A percentile compares a stretch with the other conserved stretches of the same genome.
Evolutionary conservation across 139 green algal species (phyloP).

Genomic region (Pleodorina starrii): DNA sequence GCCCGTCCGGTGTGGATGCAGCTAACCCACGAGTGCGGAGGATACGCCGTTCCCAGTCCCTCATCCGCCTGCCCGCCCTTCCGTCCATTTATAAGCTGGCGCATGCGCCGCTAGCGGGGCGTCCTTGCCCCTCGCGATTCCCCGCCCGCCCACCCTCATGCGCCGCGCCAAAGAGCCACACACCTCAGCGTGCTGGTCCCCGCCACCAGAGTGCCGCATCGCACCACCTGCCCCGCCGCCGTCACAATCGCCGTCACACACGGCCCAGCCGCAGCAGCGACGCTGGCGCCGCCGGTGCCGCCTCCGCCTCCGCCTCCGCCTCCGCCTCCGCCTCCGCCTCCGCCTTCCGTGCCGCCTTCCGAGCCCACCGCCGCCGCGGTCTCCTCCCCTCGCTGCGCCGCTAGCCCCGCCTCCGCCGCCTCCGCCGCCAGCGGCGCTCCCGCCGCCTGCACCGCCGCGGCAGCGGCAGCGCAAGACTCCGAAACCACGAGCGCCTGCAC

Average conservation of each 20-base stretch:
- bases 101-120: too few species aligned
- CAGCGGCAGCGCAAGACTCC: not conserved
- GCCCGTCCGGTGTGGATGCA: too few species aligned
- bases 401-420: not conserved
- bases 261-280: not conserved
- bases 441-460: not conserved
- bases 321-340: not conserved
- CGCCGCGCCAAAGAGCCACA: too few species aligned
- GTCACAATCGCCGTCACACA: conserved; percentile 14
- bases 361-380: not conserved
- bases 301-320: not conserved
- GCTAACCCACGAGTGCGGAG: too few species aligned
- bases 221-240: conserved; percentile 36
- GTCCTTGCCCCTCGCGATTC: not conserved
- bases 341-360: too few species aligned
- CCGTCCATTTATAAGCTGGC: too few species aligned
- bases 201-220: not conserved
- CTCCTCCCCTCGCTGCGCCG: not conserved
- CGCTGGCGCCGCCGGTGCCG: not conserved
- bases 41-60: too few species aligned
- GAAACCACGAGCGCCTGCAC: conserved; percentile 53
- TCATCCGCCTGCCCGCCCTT: too few species aligned
- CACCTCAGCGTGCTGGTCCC: not conserved
- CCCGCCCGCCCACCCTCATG: too few species aligned
- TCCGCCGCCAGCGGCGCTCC: not conserved